Evolutionary conservation across 1,139 yeast genomes (phyloP), one percentile per base, ranked within the genome.

Genomic region (Blastobotrys apis): DNA sequence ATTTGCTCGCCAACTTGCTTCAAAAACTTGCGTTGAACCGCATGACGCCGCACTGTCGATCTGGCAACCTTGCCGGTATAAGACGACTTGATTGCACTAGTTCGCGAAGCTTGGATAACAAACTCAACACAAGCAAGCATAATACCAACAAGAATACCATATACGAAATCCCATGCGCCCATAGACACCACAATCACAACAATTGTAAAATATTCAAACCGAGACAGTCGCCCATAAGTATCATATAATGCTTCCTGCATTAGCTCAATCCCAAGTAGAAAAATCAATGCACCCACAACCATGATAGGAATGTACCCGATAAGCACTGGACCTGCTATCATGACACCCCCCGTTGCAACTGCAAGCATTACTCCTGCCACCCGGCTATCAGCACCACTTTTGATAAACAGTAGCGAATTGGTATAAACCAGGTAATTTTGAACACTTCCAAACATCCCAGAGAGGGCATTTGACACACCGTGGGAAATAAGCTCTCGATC

Each of bases 141-240:
- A 33, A 92, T 84, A 47, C 98, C 98, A 21, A 84, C 90, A 45
- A 92, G 70, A 34, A 92, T 87, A 45, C 98, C 98, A 53, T 81
- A 75, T 5, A 92, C 98, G 64, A 92, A 92, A 65, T 92, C 98
- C 75, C 86, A 84, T 1, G 84, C 82, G 3, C 97, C 98, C 98
- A 94, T 92, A 0, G 92, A 83, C 22, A 87, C 69, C 20, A 94
- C 95, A 55, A 92, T 92, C 9, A 83, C 80, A 5, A 84, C 66
- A 50, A 92, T 84, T 1, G 98, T 92, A 36, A 78, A 58, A 62
- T 92, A 92, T 62, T 92, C 98, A 53, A 86, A 84, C 33, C 65
- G 71, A 37, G 81, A 74, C 37, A 92, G 75, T 53, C 84, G 75
- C 1, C 94, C 94, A 67, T 77, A 75, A 0, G 97, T 87, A 62